Base-by-base conservation (phyloP, 331 rosid genomes). In the Rosa hybrid region DNA sequence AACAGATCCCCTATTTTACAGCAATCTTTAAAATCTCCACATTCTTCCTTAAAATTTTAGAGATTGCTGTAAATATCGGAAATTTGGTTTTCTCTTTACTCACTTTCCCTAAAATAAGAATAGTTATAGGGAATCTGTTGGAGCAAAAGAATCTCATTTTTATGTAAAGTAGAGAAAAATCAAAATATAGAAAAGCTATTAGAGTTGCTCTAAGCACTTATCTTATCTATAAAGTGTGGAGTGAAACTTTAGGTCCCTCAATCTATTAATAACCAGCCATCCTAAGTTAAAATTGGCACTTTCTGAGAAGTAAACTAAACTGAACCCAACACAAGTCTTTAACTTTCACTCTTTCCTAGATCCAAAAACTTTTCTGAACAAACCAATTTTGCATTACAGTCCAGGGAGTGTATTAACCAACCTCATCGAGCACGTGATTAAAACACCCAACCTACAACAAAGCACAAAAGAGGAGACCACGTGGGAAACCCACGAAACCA, bases 381-480 rank as follows among this genome's bases (percentile, higher is more conserved):
- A 38, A 56, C 75, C 38, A 72, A 54, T 12, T 45, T 62, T 45
- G 79, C 78, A 42, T 8, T 45, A 21, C 56, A 41, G 44, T 57
- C 69, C 23, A 25, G 27, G 27, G 27, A 25, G 27, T 25, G 27
- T 25, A 21, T 9, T 23, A 75, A 42, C 79, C 7, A 57, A 23
- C 10, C 3, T 21, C 38, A n/a, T 10, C 14, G 34, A 56, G 21
- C 69, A 56, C 68, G 68, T 41, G 69, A 57, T 39, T 39, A 75
- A 21, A 41, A 56, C 69, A 75, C 5, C 54, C 42, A 44, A 13
- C 23, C 51, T 4, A 59, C 79, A 75, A 46, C 80, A 62, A 23
- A 27, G 46, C 38, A 59, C 45, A 45, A 17, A 42, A 59, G 44
- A 75, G 68, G 17, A 62, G 45, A 45, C 72, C 34, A 45, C 4